These are phyloP conservation scores for Thraustochytrium striatum DNA, from an alignment of 352 stramenopile genomes.

Conservation along the genomic window DNA sequence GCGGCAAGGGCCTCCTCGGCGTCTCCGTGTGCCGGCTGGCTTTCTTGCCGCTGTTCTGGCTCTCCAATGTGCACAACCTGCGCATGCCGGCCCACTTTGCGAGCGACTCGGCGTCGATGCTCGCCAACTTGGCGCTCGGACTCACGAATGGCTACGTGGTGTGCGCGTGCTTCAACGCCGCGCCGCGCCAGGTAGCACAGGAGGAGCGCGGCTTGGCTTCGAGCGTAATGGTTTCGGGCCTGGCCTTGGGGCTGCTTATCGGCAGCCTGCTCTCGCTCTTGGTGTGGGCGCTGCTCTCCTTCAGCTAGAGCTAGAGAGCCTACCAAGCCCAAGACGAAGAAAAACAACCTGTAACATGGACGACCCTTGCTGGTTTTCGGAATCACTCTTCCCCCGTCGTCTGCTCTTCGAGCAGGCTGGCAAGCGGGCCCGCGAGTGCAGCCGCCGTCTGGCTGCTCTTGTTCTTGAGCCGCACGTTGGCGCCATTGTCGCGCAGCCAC, in stretches of 20 bases:
- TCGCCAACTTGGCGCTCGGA: background rate
- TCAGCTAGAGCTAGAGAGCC: too few species aligned
- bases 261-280: too few species aligned
- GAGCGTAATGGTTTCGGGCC: too few species aligned
- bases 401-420: background rate
- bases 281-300: too few species aligned
- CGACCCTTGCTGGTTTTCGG: too few species aligned
- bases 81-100: background rate
- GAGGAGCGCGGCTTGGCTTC: too few species aligned
- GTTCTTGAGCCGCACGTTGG: conserved; percentile 54
- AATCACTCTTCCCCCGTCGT: too few species aligned
- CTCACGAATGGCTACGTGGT: background rate
- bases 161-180: background rate
- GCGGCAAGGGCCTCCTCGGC: background rate
- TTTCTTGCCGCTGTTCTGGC: background rate
- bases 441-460: conserved; percentile 11
- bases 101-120: background rate
- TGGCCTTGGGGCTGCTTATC: too few species aligned
- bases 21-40: background rate
- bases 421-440: conserved; percentile 1
- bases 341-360: too few species aligned
- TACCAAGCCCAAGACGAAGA: too few species aligned
- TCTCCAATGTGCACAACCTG: background rate
- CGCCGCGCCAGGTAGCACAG: too few species aligned
- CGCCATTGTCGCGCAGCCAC: conserved; percentile 61